phyloP scores from a whole-genome alignment of 78 protist species.

The Tieghemostelium lacteum region DNA sequence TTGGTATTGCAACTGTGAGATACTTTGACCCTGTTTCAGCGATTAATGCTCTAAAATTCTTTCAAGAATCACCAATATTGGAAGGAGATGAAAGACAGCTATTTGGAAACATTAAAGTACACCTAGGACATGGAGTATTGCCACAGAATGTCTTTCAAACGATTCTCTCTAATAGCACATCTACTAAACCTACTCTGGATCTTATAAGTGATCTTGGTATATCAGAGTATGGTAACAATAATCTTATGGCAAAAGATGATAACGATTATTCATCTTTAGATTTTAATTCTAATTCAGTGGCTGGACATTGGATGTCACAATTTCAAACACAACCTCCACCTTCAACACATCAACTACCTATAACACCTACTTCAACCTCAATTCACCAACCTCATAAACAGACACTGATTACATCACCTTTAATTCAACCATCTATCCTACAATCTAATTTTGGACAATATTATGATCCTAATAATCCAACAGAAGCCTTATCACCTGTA shows the following conservation, averaged over 20 bases:
- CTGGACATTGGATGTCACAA: slow-evolving; percentile 42
- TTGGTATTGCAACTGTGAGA: slow-evolving; percentile 21
- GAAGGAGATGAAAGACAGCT: neutral
- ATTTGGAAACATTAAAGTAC: slow-evolving; percentile 5
- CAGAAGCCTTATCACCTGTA: slow-evolving; percentile 41
- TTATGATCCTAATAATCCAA: slow-evolving; percentile 60
- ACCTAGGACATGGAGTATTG: neutral
- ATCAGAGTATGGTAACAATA: slow-evolving; percentile 23
- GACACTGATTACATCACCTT: neutral
- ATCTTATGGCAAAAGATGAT: neutral
- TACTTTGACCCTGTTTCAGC: neutral
- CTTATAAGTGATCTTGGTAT: slow-evolving; percentile 37
- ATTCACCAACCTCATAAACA: slow-evolving; percentile 4
- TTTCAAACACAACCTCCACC: neutral
- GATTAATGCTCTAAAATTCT: neutral
- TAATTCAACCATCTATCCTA: too few relatives aligned
- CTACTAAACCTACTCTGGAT: neutral
- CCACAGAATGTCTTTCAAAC: neutral
- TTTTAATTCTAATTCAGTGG: neutral
- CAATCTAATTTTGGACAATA: too few relatives aligned
- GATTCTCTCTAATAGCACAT: neutral
- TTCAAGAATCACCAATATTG: slow-evolving; percentile 1
- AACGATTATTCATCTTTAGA: neutral
- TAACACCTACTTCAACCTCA: neutral
- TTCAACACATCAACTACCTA: neutral